Conservation (phyloP, 225 moss, liverwort and hornwort genomes). For the Pleurozium schreberi region DNA sequence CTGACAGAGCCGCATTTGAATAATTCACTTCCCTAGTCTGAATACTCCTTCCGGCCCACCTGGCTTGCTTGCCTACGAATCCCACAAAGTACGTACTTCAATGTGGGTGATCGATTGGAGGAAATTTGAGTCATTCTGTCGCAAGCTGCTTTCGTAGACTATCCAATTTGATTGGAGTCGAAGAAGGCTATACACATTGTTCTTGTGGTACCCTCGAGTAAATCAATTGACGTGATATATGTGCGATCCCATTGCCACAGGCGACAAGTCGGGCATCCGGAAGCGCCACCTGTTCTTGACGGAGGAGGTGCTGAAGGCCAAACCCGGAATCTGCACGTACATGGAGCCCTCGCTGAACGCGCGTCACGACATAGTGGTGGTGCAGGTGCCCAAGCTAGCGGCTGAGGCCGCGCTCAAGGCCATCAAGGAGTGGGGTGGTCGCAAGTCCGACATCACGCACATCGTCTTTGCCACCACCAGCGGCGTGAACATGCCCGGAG, state of each 20-base stretch:
- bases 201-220: neutral
- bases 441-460: neutral
- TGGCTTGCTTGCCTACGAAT: neutral
- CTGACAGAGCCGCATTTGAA: too few relatives aligned
- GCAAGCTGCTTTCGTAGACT: neutral
- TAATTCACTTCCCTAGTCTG: neutral
- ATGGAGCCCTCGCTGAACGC: neutral
- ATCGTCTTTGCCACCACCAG: neutral
- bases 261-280: neutral
- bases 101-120: neutral
- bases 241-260: neutral
- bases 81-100: neutral
- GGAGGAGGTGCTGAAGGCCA: neutral
- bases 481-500: neutral
- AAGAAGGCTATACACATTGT: neutral
- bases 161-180: neutral
- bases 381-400: neutral
- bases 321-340: neutral
- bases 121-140: neutral
- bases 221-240: neutral
- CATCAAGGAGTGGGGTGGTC: neutral
- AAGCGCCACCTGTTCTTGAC: neutral
- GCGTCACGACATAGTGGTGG: neutral
- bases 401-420: neutral
- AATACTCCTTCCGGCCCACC: neutral